Conservation (phyloP, 352 stramenopile genomes). For the Phytophthora brassicae region DNA sequence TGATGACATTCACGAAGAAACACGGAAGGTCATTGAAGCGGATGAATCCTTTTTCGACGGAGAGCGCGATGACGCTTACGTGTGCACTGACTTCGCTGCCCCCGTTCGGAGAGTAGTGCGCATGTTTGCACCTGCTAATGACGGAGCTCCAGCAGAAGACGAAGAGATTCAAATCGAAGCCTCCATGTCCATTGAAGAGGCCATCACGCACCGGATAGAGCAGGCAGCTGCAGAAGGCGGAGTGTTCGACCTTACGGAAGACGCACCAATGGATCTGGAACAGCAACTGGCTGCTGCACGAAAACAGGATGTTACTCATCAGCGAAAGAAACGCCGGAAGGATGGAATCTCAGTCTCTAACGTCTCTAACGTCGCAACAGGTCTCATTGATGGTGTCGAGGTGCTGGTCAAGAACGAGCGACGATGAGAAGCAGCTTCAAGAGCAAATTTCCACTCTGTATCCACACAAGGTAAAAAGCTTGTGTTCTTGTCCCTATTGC, state of each 20-base stretch:
- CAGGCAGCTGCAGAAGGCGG: constrained; percentile 51
- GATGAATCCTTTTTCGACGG: constrained; percentile 78
- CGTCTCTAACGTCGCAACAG: not conserved
- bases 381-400: not conserved
- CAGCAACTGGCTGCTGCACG: constrained; percentile 35
- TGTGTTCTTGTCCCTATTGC: not conserved
- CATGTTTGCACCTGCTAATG: constrained; percentile 37
- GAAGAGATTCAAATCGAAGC: constrained; percentile 74
- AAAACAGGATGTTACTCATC: constrained; percentile 19
- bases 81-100: constrained; percentile 55
- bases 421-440: not conserved
- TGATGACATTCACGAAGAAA: constrained; percentile 69
- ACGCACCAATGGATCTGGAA: constrained; percentile 40
- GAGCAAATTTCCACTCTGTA: too few species aligned
- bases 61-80: constrained; percentile 55
- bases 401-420: constrained; percentile 30
- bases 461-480: too few species aligned
- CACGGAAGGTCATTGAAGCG: constrained; percentile 38
- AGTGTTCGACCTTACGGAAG: constrained; percentile 72
- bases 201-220: constrained; percentile 62
- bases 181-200: constrained; percentile 74
- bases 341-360: constrained; percentile 9
- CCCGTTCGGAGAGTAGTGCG: constrained; percentile 61
- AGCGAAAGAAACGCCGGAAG: constrained; percentile 41
- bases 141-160: constrained; percentile 31